Conservation (phyloP, 1,284 basidiomycete genomes). For the Austroboletus novae-zelandiae region DNA sequence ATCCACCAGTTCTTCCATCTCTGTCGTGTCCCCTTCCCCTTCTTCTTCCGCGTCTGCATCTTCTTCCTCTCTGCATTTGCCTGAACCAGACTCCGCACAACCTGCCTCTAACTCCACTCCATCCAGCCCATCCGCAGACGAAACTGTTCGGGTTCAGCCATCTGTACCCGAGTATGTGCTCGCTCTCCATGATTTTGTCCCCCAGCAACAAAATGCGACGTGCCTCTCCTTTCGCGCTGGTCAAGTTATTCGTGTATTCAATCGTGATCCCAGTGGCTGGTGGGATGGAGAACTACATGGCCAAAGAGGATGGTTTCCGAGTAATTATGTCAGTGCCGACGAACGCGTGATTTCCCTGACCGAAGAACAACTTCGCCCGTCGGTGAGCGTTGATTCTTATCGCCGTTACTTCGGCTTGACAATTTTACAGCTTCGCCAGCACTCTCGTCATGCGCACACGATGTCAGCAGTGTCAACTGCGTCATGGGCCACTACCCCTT, state of each 20-base stretch:
- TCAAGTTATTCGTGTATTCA: constrained; percentile 87
- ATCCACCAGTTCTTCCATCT: constrained; percentile 54
- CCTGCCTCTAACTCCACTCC: constrained; percentile 19
- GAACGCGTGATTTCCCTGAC: constrained; percentile 48
- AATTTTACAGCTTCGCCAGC: constrained; percentile 22
- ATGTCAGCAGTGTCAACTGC: constrained; percentile 49
- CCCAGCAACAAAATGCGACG: constrained; percentile 68
- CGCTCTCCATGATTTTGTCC: constrained; percentile 85
- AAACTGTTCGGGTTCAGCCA: constrained; percentile 40
- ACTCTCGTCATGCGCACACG: constrained; percentile 43
- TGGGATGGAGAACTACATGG: constrained; percentile 95
- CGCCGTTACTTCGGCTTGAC: background rate
- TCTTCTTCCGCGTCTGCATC: constrained; percentile 48
- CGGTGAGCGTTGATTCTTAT: constrained; percentile 38
- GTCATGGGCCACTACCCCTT: constrained; percentile 54
- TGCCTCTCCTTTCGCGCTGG: constrained; percentile 89
- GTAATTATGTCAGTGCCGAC: constrained; percentile 78
- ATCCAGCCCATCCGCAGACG: constrained; percentile 40
- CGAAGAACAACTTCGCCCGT: constrained; percentile 48
- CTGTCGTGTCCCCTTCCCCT: constrained; percentile 48
- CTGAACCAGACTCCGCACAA: constrained; percentile 11
- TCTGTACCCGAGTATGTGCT: constrained; percentile 64
- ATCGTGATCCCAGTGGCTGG: constrained; percentile 90
- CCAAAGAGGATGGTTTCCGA: constrained; percentile 97
- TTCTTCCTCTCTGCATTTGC: constrained; percentile 47